Base-by-base conservation (phyloP, 2,329 filamentous ascomycete species). In the Aspergillus flavus region DNA sequence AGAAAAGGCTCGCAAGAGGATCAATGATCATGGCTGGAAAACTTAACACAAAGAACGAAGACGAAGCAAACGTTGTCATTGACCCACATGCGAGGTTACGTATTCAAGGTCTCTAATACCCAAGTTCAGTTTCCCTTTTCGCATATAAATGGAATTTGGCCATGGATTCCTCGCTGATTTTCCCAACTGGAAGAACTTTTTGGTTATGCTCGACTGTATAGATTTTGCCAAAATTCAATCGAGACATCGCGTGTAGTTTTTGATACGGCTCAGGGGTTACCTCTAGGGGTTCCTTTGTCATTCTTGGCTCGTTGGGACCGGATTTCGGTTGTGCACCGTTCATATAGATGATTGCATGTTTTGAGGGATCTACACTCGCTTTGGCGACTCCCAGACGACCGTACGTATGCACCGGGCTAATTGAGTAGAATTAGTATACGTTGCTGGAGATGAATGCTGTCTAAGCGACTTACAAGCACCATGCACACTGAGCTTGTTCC, bases 131-230 rank as follows among this genome's bases (percentile, higher is more conserved):
- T 58, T 68, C 66, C 6, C 46, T 36, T 26, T 60, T 66, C 4
- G 66, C 68, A 60, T 74, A 73, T 1, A 36, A 54, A 3, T 28
- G 19, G 41, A 76, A 72, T 23, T 52, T 66, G 1, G 63, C 32
- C 61, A 77, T 69, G 7, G 76, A 75, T 4, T 58, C n/a, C 1
- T 59, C 19, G 6, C 66, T 68, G 3, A 82, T 72, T 12, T 61
- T 64, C 0, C 81, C 80, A 6, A 82, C 66, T 0, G 79, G 71
- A 23, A 77, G 76, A 1, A 80, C 78, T 58, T 78, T 81, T 43
- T 80, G 69, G 58, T 82, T 81, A 59, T 80, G 76, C 59, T 82
- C 76, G 14, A 82, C 75, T 0, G 76, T 78, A 65, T 80, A 76
- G 1, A 77, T 65, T 16, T 81, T 80, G 2, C 73, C 75, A 41